These are phyloP conservation scores for Warburgia ugandensis DNA, from an alignment of 164 flowering plant species.

Conservation along the genomic window DNA sequence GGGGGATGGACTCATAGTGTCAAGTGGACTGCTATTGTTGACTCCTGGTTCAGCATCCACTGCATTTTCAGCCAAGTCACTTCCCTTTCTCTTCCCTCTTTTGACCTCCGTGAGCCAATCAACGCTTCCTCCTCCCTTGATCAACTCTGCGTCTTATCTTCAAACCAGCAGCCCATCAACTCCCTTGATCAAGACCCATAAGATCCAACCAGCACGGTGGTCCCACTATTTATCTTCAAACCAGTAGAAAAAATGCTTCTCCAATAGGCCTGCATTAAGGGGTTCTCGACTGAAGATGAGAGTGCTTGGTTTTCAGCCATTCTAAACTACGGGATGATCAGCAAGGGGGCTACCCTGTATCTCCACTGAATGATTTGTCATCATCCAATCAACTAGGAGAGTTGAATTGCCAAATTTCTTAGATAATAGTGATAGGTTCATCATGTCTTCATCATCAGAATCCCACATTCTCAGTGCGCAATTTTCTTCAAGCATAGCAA, in stretches of 20 bases:
- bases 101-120: no score
- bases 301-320: conserved; percentile 67
- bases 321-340: conserved; percentile 64
- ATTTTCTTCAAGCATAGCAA: conserved; percentile 18
- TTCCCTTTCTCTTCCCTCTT: no score
- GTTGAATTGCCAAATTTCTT: conserved; percentile 79
- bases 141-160: no score
- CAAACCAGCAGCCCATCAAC: no score
- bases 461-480: conserved; percentile 36
- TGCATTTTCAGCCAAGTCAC: no score
- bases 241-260: conserved; percentile 76
- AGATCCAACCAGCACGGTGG: conserved; percentile 74
- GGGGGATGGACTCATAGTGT: no score
- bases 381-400: conserved; percentile 47
- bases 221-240: conserved; percentile 90
- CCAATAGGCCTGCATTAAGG: conserved; percentile 71
- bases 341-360: conserved; percentile 71
- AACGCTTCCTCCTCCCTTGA: no score
- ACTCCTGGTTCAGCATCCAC: no score
- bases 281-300: conserved; percentile 60
- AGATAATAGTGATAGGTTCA: conserved; percentile 47
- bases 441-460: conserved; percentile 36
- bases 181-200: no score
- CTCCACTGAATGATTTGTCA: conserved; percentile 61
- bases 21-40: no score